Percentiles rank a stretch among this genome's conserved stretches.
phyloP scores from a whole-genome alignment of 2,329 filamentous ascomycete genomes.

The Zymoseptoria pseudotritici region DNA sequence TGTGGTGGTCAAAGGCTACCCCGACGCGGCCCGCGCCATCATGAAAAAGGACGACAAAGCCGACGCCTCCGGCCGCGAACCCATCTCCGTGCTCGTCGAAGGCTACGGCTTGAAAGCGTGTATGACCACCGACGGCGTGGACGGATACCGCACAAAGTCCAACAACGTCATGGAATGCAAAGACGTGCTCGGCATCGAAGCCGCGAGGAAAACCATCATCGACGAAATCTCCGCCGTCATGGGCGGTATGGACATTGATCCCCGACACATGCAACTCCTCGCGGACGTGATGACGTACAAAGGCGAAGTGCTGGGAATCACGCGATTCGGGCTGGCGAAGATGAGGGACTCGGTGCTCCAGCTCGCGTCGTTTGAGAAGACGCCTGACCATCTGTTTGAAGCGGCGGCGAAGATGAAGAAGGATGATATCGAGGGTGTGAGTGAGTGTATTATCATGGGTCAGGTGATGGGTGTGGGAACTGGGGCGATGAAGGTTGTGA shows the following conservation, averaged over 20 bases:
- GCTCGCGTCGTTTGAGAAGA: slow-evolving; percentile 95
- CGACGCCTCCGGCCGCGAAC: slow-evolving; percentile 56
- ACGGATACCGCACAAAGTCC: slow-evolving; percentile 64
- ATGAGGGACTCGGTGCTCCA: slow-evolving; percentile 93
- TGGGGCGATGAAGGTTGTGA: slow-evolving; percentile 82
- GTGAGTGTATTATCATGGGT: slow-evolving; percentile 96
- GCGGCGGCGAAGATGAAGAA: slow-evolving; percentile 87
- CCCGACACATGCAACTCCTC: slow-evolving; percentile 92
- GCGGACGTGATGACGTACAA: slow-evolving; percentile 99
- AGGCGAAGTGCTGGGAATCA: slow-evolving; percentile 93
- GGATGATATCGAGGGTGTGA: slow-evolving; percentile 87
- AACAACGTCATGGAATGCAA: slow-evolving; percentile 89
- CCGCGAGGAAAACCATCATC: slow-evolving; percentile 81
- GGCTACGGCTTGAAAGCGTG: slow-evolving; percentile 84
- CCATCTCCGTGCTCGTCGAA: slow-evolving; percentile 64
- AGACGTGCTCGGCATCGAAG: slow-evolving; percentile 88
- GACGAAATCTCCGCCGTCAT: slow-evolving; percentile 83
- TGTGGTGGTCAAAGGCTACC: slow-evolving; percentile 84
- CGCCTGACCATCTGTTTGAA: slow-evolving; percentile 92
- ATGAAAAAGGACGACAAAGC: slow-evolving; percentile 68
- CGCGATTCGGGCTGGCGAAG: slow-evolving; percentile 89
- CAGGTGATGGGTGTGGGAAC: slow-evolving; percentile 90
- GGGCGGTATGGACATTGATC: slow-evolving; percentile 91
- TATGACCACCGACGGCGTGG: slow-evolving; percentile 88
- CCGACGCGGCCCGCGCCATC: slow-evolving; percentile 76